phyloP scores from a whole-genome alignment of 352 stramenopile species.

The Pythium sukuiense region DNA sequence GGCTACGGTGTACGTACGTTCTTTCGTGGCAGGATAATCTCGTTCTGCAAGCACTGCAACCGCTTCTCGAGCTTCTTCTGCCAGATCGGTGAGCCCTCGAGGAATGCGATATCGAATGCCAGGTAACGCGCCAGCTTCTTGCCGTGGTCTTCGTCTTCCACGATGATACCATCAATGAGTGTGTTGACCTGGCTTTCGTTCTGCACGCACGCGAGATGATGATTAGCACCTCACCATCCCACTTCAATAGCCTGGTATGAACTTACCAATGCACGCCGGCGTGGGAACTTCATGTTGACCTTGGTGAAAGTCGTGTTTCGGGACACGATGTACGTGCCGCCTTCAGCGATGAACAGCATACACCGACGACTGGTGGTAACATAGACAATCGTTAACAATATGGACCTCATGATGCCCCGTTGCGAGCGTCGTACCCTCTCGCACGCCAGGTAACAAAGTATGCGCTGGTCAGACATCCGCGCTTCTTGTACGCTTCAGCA shows the following conservation, averaged over 20 bases:
- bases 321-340: conserved; percentile 78
- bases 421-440: conserved; percentile 45
- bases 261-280: conserved; percentile 58
- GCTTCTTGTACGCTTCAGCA: conserved; percentile 67
- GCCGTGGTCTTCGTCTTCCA: conserved; percentile 83
- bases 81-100: conserved; percentile 78
- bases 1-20: conserved; percentile 44
- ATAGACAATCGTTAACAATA: conserved; percentile 1
- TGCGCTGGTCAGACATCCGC: conserved; percentile 71
- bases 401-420: conserved; percentile 6
- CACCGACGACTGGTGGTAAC: conserved; percentile 57
- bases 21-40: conserved; percentile 86
- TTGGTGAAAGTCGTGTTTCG: conserved; percentile 85
- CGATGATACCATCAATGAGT: conserved; percentile 82
- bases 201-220: conserved; percentile 30
- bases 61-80: conserved; percentile 89
- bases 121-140: conserved; percentile 75
- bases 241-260: not conserved
- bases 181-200: conserved; percentile 75
- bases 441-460: conserved; percentile 87
- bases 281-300: conserved; percentile 88
- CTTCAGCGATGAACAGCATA: conserved; percentile 68
- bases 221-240: not conserved
- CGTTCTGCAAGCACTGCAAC: conserved; percentile 86
- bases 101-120: conserved; percentile 82